Base-by-base conservation (phyloP, 2,329 filamentous ascomycete genomes). In the Cercospora sp. region DNA sequence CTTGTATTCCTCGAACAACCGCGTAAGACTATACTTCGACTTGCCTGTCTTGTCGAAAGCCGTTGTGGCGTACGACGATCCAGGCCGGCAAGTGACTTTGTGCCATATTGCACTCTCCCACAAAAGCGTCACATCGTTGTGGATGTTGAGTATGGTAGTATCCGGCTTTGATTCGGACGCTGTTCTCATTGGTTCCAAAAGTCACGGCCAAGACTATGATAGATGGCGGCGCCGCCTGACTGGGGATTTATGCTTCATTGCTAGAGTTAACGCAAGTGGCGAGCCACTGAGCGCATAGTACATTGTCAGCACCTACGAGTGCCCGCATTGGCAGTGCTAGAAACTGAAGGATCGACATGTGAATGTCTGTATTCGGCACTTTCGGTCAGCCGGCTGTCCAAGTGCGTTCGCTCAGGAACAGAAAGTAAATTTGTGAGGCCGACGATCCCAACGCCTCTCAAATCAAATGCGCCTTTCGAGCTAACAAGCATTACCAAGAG, bases 241-340 rank as follows among this genome's bases (percentile, higher is more conserved):
- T 40, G 61, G 62, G 34, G n/a, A 13, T 30, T 66, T 58, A 66
- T 55, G 65, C 65, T 66, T 66, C 58, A 58, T 66, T 57, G 49
- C 58, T 66, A 66, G 60, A 61, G 49, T 66, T 66, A 62, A 34
- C 26, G 49, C 28, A 34, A 63, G 61, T 65, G 62, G 62, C 53
- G 32, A 65, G 62, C 62, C 62, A 65, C 55, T 59, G 55, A 59
- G 30, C 24, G 34, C 21, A 58, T 18, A 13, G 34, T 34, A 26
- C n/a, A 45, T 32, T 24, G 62, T 65, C 62, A 65, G 62, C 62
- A 40, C 9, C 5, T n/a, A 3, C 21, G 59, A 57, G 5, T 26
- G 21, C 24, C 51, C 40, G 21, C 34, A 32, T 34, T 55, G 30
- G 28, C 18, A 16, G 28, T 24, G 32, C 61, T 49, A 26, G 24